Evolutionary conservation across 352 stramenopile genomes (phyloP), one percentile per base, ranked within the genome.

Genomic region (Phytophthora cajani): DNA sequence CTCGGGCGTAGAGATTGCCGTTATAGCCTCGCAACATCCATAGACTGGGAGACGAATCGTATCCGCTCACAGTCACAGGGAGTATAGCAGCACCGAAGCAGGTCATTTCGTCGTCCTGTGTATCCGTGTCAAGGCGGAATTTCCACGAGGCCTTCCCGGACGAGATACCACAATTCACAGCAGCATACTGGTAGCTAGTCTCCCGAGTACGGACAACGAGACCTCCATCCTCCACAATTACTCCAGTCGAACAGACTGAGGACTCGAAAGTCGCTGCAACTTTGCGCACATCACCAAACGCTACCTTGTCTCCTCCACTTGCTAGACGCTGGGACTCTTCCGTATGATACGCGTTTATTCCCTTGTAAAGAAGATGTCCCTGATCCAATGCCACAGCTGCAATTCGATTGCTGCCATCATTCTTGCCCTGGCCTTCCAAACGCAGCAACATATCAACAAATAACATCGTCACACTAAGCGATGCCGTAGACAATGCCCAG

Each of bases 1-100:
- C 92, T 32, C 91, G 89, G 16, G 89, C 88, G 56, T 98, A 98
- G 30, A 98, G 63, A 51, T 97, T 96, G 23, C 92, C 92, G 46
- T 97, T 98, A 75, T 98, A 98, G 7, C 91, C 89, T 51, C 92
- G 82, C 2, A 97, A 67, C 92, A 98, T 98, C 92, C 92, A 98
- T 33, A 98, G 67, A 71, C 83, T 97, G 9, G 90, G 88, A 23
- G 90, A 97, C 14, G 91, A 97, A 60, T 97, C 93, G 57, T 98
- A 98, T 33, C 90, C 91, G 32, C 87, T 94, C 1, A 94, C 88
- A 27, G 85, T 92, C 49, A 97, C 87, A 54, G 91, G 92, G 27
- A 97, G 77, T 51, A 95, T 95, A 6, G 91, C 90, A 25, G 92
- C 92, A 55, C 92, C 92, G 75, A 98, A 97, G 42, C 92, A 97